A percentile compares a stretch with the other conserved stretches of the same genome.
These are phyloP conservation scores for Nannochloropsis salina DNA, from an alignment of 108 stramenopile genomes.

Conservation along the genomic window DNA sequence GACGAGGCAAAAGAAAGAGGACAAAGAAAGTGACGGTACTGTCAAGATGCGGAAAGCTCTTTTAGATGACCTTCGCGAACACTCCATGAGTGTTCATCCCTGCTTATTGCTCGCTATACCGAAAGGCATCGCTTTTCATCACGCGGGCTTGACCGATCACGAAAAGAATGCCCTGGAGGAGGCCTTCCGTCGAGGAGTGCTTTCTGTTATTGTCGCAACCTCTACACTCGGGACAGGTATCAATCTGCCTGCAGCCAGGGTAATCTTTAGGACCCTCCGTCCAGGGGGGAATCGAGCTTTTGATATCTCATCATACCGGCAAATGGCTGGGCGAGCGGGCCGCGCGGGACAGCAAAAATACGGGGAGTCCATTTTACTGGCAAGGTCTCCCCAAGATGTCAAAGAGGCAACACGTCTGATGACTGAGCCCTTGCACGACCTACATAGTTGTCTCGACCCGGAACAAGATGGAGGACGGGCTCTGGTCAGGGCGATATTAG, in stretches of 20 bases:
- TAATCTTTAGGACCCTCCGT: constrained; percentile 37
- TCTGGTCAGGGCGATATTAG: not conserved
- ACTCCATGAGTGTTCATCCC: not conserved
- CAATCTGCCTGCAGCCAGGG: constrained; percentile 53
- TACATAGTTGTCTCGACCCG: constrained; percentile 19
- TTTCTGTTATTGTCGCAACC: constrained; percentile 49
- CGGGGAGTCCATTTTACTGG: constrained; percentile 37
- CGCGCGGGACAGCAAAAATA: constrained; percentile 34
- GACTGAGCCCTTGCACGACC: constrained; percentile 28
- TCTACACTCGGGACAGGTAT: constrained; percentile 57
- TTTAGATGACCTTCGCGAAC: not conserved
- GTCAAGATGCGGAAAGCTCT: not conserved
- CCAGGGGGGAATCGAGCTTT: not conserved
- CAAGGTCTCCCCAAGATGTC: constrained; percentile 23
- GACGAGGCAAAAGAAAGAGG: not conserved
- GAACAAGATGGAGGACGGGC: not conserved
- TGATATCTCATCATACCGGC: constrained; percentile 31
- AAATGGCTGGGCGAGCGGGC: constrained; percentile 54
- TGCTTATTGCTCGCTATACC: constrained; percentile 26
- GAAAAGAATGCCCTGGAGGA: constrained; percentile 47
- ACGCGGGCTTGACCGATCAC: constrained; percentile 45
- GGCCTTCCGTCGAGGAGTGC: constrained; percentile 39
- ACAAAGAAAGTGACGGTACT: not conserved
- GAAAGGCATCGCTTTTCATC: constrained; percentile 50
- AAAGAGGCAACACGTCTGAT: constrained; percentile 30